Conservation (phyloP, 2,329 filamentous ascomycete species). For the Cladosporium cucumerinum region DNA sequence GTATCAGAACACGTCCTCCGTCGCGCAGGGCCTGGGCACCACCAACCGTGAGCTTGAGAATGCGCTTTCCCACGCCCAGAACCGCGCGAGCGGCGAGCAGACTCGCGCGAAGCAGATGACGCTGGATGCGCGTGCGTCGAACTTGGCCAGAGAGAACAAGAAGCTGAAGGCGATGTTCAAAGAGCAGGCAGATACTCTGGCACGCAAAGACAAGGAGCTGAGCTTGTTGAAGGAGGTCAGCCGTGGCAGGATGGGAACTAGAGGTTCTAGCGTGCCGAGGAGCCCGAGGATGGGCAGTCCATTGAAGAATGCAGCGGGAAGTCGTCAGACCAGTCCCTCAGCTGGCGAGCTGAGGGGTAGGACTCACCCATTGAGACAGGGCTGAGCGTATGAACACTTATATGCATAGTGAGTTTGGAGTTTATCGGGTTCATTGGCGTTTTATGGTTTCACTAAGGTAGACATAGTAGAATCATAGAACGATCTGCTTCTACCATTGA, state of each 20-base stretch:
- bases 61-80: constrained; percentile 28
- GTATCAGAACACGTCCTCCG: constrained; percentile 58
- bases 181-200: constrained; percentile 30
- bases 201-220: constrained; percentile 36
- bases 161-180: constrained; percentile 28
- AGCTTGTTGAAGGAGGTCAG: constrained; percentile 31
- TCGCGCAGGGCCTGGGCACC: constrained; percentile 43
- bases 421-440: neutral
- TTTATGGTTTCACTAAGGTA: neutral
- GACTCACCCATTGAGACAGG: constrained; percentile 14
- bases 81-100: constrained; percentile 30
- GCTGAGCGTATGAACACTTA: neutral
- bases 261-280: constrained; percentile 36
- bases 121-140: constrained; percentile 23
- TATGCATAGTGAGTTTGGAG: neutral
- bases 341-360: constrained; percentile 22
- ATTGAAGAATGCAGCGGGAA: constrained; percentile 29
- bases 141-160: constrained; percentile 27
- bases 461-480: constrained; percentile 1
- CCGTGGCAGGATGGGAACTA: constrained; percentile 35
- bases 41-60: constrained; percentile 49
- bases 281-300: constrained; percentile 34
- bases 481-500: neutral
- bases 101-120: constrained; percentile 26
- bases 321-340: constrained; percentile 33